A percentile compares a stretch with the other conserved stretches of the same genome.
These are phyloP conservation scores for Rhinocladiella similis DNA, from an alignment of 2,329 filamentous ascomycete species.

Conservation along the genomic window DNA sequence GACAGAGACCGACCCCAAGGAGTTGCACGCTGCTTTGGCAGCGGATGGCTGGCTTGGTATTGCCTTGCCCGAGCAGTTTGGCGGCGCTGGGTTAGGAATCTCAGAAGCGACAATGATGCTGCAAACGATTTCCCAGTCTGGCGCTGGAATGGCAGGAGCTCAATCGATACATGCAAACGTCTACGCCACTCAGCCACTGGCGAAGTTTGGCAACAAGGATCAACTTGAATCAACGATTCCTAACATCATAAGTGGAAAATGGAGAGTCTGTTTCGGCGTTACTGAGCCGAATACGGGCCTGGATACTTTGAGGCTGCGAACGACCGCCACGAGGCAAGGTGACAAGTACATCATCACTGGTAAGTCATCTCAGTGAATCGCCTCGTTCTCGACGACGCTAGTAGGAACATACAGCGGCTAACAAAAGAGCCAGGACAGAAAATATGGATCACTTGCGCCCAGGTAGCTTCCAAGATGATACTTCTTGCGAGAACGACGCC, in stretches of 20 bases:
- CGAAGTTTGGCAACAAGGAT: conserved; percentile 67
- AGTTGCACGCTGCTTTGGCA: conserved; percentile 73
- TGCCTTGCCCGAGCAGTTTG: conserved; percentile 71
- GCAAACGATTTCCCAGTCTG: conserved; percentile 76
- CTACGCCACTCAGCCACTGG: conserved; percentile 71
- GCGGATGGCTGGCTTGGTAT: conserved; percentile 80
- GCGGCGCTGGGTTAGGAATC: conserved; percentile 71
- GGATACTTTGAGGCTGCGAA: conserved; percentile 71
- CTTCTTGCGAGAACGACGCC: conserved; percentile 75
- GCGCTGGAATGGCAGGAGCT: conserved; percentile 74
- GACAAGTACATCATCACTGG: conserved; percentile 60
- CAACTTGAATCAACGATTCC: conserved; percentile 67
- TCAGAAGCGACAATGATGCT: conserved; percentile 86
- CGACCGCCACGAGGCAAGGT: conserved; percentile 61
- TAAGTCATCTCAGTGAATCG: neutral
- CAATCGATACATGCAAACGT: conserved; percentile 67
- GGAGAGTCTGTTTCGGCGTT: conserved; percentile 76
- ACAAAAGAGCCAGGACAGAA: conserved; percentile 58
- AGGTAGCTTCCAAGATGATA: conserved; percentile 81
- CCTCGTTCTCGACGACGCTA: neutral
- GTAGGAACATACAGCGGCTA: neutral
- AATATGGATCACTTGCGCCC: conserved; percentile 86
- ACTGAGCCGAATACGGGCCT: conserved; percentile 82
- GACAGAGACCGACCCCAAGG: conserved; percentile 67
- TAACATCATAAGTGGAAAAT: conserved; percentile 69